A percentile compares a stretch with the other conserved stretches of the same genome.
phyloP scores from a whole-genome alignment of 805 yeast species.

The Torulaspora microellipsoides region DNA sequence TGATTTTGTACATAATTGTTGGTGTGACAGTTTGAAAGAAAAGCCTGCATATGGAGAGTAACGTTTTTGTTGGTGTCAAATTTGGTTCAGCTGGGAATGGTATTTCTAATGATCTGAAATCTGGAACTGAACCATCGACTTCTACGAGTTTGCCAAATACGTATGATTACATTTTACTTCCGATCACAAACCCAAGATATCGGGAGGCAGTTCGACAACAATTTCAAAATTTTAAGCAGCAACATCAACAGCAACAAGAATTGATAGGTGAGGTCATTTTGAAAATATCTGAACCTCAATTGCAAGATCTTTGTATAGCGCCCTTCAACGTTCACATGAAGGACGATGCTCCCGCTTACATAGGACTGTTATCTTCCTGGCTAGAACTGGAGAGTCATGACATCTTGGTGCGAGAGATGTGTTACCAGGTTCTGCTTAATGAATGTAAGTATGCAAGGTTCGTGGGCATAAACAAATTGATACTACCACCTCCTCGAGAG shows the following conservation, averaged over 20 bases:
- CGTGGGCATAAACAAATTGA: slow-evolving; percentile 51
- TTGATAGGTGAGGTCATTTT: slow-evolving; percentile 13
- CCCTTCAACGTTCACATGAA: slow-evolving; percentile 19
- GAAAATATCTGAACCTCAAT: slow-evolving; percentile 29
- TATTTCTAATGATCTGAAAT: slow-evolving; percentile 10
- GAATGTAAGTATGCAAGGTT: slow-evolving; percentile 57
- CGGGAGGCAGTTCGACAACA: slow-evolving; percentile 40
- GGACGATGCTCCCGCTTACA: slow-evolving; percentile 29
- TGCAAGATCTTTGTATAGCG: slow-evolving; percentile 33
- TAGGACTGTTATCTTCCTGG: slow-evolving; percentile 65
- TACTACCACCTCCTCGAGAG: slow-evolving; percentile 62
- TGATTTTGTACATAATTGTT: no score
- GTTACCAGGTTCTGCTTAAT: slow-evolving; percentile 52
- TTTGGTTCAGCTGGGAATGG: slow-evolving; percentile 30
- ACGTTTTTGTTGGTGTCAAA: slow-evolving; percentile 44
- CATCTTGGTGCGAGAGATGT: slow-evolving; percentile 45
- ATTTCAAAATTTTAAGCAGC: slow-evolving; percentile 30
- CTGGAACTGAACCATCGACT: slow-evolving; percentile 1
- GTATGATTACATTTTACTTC: slow-evolving; percentile 49
- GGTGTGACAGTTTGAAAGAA: no score
- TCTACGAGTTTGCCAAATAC: slow-evolving; percentile 18
- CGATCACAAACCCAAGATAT: slow-evolving; percentile 51
- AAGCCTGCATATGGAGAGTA: slow-evolving; percentile 23
- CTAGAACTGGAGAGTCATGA: slow-evolving; percentile 59
- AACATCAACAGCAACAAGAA: slow-evolving; percentile 25